Evolutionary conservation across 495 filamentous ascomycete genomes (phyloP).

Genomic region (Podospora pseudoanserina): DNA sequence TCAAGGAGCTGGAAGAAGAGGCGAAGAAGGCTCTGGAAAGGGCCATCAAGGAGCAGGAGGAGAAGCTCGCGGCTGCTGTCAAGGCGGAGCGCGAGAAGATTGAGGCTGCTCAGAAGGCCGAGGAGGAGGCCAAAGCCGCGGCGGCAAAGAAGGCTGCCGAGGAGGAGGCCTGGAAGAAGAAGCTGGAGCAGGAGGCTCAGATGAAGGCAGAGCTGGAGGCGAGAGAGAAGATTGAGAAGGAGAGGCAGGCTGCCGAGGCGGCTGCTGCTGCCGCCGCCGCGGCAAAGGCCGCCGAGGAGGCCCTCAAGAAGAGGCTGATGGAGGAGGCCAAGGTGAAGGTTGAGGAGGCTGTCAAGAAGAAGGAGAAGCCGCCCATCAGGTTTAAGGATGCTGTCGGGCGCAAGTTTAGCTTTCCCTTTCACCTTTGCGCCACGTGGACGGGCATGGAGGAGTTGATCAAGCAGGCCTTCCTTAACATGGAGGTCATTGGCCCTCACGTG

Average conservation of each 20-base stretch:
- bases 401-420: slow-evolving; percentile 82
- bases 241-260: slow-evolving; percentile 32
- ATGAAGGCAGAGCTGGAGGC: slow-evolving; percentile 44
- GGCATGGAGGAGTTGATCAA: slow-evolving; percentile 84
- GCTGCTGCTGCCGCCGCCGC: slow-evolving; percentile 20
- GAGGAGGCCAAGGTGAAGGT: slow-evolving; percentile 46
- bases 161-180: slow-evolving; percentile 45
- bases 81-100: slow-evolving; percentile 32
- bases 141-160: slow-evolving; percentile 44
- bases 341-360: slow-evolving; percentile 53
- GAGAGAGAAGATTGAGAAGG: slow-evolving; percentile 41
- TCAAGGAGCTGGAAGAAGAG: slow-evolving; percentile 34
- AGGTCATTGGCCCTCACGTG: slow-evolving; percentile 76
- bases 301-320: slow-evolving; percentile 42
- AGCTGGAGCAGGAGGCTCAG: slow-evolving; percentile 42
- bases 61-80: slow-evolving; percentile 27
- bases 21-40: slow-evolving; percentile 50
- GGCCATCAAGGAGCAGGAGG: slow-evolving; percentile 50
- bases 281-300: slow-evolving; percentile 35
- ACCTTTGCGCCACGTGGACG: slow-evolving; percentile 76
- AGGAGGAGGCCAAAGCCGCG: slow-evolving; percentile 39
- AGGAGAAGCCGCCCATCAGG: slow-evolving; percentile 58
- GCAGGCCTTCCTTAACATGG: slow-evolving; percentile 82
- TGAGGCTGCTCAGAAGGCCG: slow-evolving; percentile 40
- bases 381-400: slow-evolving; percentile 85